These are phyloP conservation scores for Abelmoschus esculentus DNA, from an alignment of 345 rosid genomes.

Conservation along the genomic window DNA sequence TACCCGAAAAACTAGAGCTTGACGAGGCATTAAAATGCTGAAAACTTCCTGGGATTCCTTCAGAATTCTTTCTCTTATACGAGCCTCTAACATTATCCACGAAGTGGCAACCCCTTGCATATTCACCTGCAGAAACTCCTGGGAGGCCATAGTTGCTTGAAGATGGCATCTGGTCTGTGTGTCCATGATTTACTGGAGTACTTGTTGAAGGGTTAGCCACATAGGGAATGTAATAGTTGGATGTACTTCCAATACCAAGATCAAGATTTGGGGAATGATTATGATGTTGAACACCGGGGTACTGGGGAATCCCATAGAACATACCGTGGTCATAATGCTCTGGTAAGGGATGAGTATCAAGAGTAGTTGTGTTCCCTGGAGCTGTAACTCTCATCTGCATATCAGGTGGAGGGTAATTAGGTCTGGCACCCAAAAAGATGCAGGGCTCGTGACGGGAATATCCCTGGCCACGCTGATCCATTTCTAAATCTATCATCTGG, in stretches of 20 bases:
- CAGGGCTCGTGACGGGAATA: constrained; percentile 41
- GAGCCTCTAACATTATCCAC: constrained; percentile 41
- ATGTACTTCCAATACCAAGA: constrained; percentile 36
- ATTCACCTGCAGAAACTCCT: constrained; percentile 48
- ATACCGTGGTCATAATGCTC: constrained; percentile 39
- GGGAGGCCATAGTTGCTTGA: constrained; percentile 33
- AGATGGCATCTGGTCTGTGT: constrained; percentile 37
- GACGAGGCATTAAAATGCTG: constrained; percentile 42
- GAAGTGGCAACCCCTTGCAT: no score
- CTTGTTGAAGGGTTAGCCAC: constrained; percentile 22
- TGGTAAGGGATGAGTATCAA: constrained; percentile 37
- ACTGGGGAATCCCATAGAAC: constrained; percentile 40
- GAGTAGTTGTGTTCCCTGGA: constrained; percentile 30
- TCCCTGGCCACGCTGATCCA: constrained; percentile 19
- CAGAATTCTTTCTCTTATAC: constrained; percentile 65
- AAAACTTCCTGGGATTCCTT: constrained; percentile 38
- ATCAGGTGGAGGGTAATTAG: constrained; percentile 43
- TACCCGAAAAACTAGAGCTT: constrained; percentile 33
- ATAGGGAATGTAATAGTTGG: constrained; percentile 43
- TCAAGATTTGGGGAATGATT: constrained; percentile 41
- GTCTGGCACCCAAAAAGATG: constrained; percentile 34
- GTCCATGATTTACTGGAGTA: constrained; percentile 37
- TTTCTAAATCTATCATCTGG: no score
- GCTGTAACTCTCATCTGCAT: constrained; percentile 13
- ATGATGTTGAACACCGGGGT: constrained; percentile 42